Base-by-base conservation (phyloP, 257 asterid species). In the Cynanchum wilfordii region DNA sequence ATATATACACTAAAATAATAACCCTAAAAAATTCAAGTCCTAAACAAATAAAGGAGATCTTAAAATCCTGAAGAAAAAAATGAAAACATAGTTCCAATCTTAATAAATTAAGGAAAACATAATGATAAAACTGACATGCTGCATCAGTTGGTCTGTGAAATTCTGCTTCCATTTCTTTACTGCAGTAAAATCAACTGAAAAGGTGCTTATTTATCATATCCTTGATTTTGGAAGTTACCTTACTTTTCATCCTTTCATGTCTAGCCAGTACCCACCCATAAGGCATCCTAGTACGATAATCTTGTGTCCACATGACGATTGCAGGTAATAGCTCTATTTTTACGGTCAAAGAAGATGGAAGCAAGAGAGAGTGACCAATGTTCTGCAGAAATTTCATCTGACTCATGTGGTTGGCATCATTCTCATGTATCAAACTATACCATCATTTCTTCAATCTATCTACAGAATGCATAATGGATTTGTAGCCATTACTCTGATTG, bases 311-410 rank as follows among this genome's bases (percentile, higher is more conserved):
- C n/a, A 16, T 64, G 77, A 67, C 75, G 77, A 67, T 22, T 84
- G 82, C 95, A 94, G 97, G 99, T 94, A 63, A 87, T 94, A 73
- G 86, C 95, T 85, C 84, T 94, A 71, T 79, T 85, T 79, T 77
- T 91, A 73, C 86, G 97, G 40, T 89, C 99, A 81, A 91, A 85
- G 54, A 70, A 83, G 69, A 82, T 77, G 75, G 85, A 83, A 65
- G 49, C 81, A 78, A 73, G 78, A 36, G 72, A 33, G 65, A 79
- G 62, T 80, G 77, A 75, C 75, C 84, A 81, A 74, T 71, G 71
- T 76, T 79, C 84, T 77, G 88, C 79, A 58, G 90, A 90, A 76
- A 72, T 63, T 50, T 68, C 59, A 57, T 24, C 81, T 17, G 86
- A 81, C 77, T 80, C 88, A 71, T 82, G 79, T 80, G 88, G 98